phyloP scores from a whole-genome alignment of 352 stramenopile species.

The Globisporangium cylindrosporum region DNA sequence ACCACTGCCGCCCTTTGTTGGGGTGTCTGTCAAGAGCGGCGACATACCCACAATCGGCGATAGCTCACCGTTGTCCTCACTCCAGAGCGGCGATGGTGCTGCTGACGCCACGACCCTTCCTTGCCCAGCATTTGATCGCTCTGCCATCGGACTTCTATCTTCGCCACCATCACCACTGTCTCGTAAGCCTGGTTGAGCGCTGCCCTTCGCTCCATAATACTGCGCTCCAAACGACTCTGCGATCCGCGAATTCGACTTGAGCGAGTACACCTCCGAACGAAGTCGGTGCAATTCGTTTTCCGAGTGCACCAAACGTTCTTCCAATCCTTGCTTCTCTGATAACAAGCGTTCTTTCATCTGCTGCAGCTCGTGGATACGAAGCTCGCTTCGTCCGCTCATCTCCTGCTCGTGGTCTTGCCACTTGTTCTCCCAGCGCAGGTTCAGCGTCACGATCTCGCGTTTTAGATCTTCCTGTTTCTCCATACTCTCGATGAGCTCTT shows the following conservation, averaged over 20 bases:
- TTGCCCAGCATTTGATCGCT: slow-evolving; percentile 7
- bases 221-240: slow-evolving; percentile 45
- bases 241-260: slow-evolving; percentile 45
- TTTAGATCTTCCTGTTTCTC: slow-evolving; percentile 68
- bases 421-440: slow-evolving; percentile 67
- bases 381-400: slow-evolving; percentile 36
- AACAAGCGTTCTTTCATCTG: slow-evolving; percentile 51
- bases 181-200: neutral
- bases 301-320: slow-evolving; percentile 54
- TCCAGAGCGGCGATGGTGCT: slow-evolving; percentile 59
- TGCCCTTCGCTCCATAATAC: slow-evolving; percentile 14
- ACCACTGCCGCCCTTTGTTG: slow-evolving; percentile 5
- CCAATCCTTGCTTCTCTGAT: slow-evolving; percentile 51
- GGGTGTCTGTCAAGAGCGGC: slow-evolving; percentile 47
- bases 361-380: slow-evolving; percentile 51
- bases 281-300: slow-evolving; percentile 64
- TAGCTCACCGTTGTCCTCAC: slow-evolving; percentile 56
- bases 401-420: slow-evolving; percentile 66
- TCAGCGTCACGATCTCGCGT: slow-evolving; percentile 56
- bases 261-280: slow-evolving; percentile 42
- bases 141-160: slow-evolving; percentile 12
- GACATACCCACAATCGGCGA: slow-evolving; percentile 51
- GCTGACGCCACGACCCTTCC: slow-evolving; percentile 8
- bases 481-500: slow-evolving; percentile 46
- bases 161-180: neutral